Evolutionary conservation across 345 rosid genomes (phyloP), one percentile per base, ranked within the genome.

Genomic region (Ceriops tagal): DNA sequence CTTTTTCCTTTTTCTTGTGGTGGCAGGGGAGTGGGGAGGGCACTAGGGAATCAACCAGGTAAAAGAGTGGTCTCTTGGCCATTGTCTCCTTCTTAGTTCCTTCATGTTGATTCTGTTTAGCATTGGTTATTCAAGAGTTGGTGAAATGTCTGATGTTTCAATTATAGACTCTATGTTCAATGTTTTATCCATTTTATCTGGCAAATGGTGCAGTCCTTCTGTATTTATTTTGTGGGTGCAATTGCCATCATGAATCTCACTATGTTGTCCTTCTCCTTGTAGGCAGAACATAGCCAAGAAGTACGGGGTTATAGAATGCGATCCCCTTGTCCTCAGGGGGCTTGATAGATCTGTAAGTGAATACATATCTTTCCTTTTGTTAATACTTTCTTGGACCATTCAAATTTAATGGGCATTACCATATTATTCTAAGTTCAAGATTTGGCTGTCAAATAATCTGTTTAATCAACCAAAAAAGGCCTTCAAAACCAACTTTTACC

Each of bases 221-320:
- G 31, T 20, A 8, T 34, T 52, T 19, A 52, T n/a, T 27, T 32
- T 53, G 20, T 62, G 62, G 26, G 35, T 53, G 18, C 32, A 8
- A 13, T 46, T 57, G 2, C 65, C 21, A 58, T 72, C 30, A 15
- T 73, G 56, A 70, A 27, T 60, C 56, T 62, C 16, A 51, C 51
- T 65, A 28, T 71, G 61, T 61, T 68, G 68, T 73, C 62, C 49
- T 15, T 43, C 49, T 43, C 49, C 39, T 69, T 80, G 78, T 66
- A 93, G 98, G 84, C 83, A 79, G 71, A 91, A 83, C 78, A 43
- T 80, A 62, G 72, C 74, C 72, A 89, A 84, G 81, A 86, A 85
- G 62, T 91, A 89, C 64, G 97, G 96, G 34, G 93, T 89, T 66
- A 85, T 91, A 76, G 97, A 91, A 79, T 93, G 95, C 57, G 92